Evolutionary conservation across 2,329 filamentous ascomycete genomes (phyloP).

Genomic region (Thyridium curvatum): DNA sequence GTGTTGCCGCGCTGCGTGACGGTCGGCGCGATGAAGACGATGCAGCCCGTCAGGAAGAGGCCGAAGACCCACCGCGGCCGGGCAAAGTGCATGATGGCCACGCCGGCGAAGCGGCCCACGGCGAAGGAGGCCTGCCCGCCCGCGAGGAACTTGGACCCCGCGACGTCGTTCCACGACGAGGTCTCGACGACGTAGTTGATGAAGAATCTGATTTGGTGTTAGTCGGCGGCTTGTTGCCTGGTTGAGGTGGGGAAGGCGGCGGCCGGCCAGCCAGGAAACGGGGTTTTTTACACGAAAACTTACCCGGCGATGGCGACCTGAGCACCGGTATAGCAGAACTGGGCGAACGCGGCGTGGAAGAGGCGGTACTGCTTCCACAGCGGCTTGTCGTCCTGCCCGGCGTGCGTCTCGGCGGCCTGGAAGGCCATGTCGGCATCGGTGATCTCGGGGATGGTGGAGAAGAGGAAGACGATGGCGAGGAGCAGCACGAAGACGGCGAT

Average conservation of each 20-base stretch:
- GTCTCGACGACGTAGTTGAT: constrained; percentile 68
- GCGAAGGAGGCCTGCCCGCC: constrained; percentile 70
- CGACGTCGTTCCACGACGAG: constrained; percentile 39
- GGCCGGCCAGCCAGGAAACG: no score
- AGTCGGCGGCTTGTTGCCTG: constrained; percentile 3
- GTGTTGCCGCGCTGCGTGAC: constrained; percentile 38
- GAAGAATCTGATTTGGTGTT: constrained; percentile 52
- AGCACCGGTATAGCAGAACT: constrained; percentile 74
- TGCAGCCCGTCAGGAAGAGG: constrained; percentile 54
- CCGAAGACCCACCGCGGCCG: constrained; percentile 64
- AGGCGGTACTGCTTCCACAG: constrained; percentile 67
- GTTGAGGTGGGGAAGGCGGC: no score
- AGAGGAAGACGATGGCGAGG: constrained; percentile 60
- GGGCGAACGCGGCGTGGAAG: constrained; percentile 69
- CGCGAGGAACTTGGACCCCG: constrained; percentile 63
- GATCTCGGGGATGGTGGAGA: constrained; percentile 65
- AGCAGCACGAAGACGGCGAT: constrained; percentile 66
- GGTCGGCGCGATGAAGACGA: constrained; percentile 53
- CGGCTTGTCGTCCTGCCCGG: constrained; percentile 51
- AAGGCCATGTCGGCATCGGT: constrained; percentile 62
- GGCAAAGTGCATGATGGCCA: constrained; percentile 58
- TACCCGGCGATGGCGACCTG: constrained; percentile 56
- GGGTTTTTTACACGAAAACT: no score
- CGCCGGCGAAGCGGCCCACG: constrained; percentile 64
- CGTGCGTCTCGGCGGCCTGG: constrained; percentile 49